Evolutionary conservation across 331 rosid species (phyloP), one percentile per base, ranked within the genome.

Genomic region (Erythrophleum ivorense): DNA sequence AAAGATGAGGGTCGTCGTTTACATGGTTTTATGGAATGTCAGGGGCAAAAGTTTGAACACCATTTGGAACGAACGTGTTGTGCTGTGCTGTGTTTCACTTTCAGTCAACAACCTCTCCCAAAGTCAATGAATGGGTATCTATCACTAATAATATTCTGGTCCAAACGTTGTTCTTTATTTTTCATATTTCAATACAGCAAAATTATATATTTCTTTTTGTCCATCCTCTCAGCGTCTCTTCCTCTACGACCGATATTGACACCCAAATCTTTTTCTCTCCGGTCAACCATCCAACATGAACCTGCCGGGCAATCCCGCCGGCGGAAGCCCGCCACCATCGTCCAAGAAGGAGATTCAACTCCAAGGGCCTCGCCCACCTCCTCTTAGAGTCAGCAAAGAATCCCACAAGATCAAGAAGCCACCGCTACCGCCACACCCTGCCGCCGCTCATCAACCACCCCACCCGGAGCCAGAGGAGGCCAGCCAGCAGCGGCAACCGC

Each of bases 311-410:
- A 65, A 80, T 16, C 29, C 84, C 6, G 48, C 81, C 83, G 87
- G 75, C 58, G 74, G 77, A 43, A 50, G 64, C 5, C 36, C 82
- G 15, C 66, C 89, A 13, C 82, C 84, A 75, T 80, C 91, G 3
- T 76, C 89, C 0, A 93, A 67, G 84, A 86, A 81, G 73, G 94
- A 91, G 80, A 36, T 89, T 53, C 97, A 87, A n/a, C 83, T 95
- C 36, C 98, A 89, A 67, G 98, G 98, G 24, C 91, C 91, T 10
- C 94, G 98, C 3, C 98, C 98, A 0, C 80, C 97, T 11, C 96
- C 91, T 0, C 93, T 95, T 75, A 86, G 74, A 52, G 91, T 95
- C 90, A 91, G 78, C 83, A 91, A 90, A 75, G 94, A 87, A 0
- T 95, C 99, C 24, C 91, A 84, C 89, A 88, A 85, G 84, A 95